Evolutionary conservation across 164 flowering plant genomes (phyloP).

Genomic region (Paratinospora sagittata): DNA sequence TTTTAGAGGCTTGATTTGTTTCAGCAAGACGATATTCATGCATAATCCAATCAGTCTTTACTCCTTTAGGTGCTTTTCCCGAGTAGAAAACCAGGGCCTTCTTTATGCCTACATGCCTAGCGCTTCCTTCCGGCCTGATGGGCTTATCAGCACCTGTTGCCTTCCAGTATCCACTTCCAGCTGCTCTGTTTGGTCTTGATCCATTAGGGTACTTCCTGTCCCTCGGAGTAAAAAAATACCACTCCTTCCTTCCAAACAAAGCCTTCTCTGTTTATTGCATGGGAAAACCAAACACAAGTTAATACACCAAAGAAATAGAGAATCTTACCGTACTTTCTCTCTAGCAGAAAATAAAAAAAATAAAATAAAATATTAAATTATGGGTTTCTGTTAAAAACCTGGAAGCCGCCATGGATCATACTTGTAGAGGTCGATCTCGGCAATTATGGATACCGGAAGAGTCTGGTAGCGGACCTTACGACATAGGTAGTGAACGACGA

Average conservation of each 20-base stretch:
- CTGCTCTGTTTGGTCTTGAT: constrained; percentile 17
- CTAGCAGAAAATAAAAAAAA: neutral
- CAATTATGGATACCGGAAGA: constrained; percentile 27
- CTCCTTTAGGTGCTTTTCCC: constrained; percentile 23
- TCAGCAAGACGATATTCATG: constrained; percentile 26
- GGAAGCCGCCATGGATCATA: constrained; percentile 30
- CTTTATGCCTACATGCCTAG: constrained; percentile 20
- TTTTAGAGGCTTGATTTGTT: constrained; percentile 10
- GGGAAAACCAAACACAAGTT: neutral
- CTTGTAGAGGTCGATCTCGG: constrained; percentile 32
- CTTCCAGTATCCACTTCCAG: constrained; percentile 26
- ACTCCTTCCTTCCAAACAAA: constrained; percentile 25
- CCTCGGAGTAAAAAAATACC: constrained; percentile 26
- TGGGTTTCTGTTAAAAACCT: constrained; percentile 6
- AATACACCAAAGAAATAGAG: neutral
- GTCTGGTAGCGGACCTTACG: constrained; percentile 16
- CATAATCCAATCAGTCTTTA: constrained; percentile 26
- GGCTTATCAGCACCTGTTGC: constrained; percentile 28
- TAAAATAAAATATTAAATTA: neutral
- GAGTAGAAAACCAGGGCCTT: constrained; percentile 23
- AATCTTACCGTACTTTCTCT: neutral
- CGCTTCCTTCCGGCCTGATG: constrained; percentile 10
- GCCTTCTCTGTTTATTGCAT: constrained; percentile 19
- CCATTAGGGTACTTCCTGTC: constrained; percentile 22
- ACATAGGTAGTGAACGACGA: constrained; percentile 27